Percentiles rank a stretch among this genome's conserved stretches.
These are phyloP conservation scores for Candida tibetensis DNA, from an alignment of 805 yeast species.

Conservation along the genomic window DNA sequence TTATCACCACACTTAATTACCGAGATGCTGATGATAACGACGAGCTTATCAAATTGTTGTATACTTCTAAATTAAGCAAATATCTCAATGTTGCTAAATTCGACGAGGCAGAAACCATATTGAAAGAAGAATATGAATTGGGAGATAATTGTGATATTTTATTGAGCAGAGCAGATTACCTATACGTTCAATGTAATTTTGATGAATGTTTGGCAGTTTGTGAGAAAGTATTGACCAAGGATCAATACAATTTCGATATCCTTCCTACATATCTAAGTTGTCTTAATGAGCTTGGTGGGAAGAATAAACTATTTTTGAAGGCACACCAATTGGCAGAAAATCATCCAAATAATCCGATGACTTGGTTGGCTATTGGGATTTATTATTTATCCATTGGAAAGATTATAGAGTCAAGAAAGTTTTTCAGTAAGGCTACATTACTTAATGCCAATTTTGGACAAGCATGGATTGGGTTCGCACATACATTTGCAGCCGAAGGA, in stretches of 20 bases:
- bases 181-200: conserved; percentile 74
- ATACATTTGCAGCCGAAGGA: conserved; percentile 96
- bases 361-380: conserved; percentile 92
- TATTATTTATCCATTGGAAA: conserved; percentile 77
- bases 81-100: conserved; percentile 57
- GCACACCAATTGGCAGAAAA: conserved; percentile 85
- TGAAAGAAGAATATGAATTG: conserved; percentile 71
- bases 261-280: conserved; percentile 81
- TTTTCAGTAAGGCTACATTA: conserved; percentile 84
- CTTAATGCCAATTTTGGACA: conserved; percentile 87
- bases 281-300: conserved; percentile 78
- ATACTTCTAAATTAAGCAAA: conserved; percentile 74
- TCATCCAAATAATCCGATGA: conserved; percentile 75
- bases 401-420: conserved; percentile 78
- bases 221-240: conserved; percentile 55
- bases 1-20: conserved; percentile 62
- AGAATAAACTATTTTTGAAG: conserved; percentile 71
- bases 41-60: conserved; percentile 73
- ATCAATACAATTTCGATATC: conserved; percentile 67
- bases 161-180: conserved; percentile 63
- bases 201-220: conserved; percentile 73
- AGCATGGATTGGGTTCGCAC: conserved; percentile 98
- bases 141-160: conserved; percentile 68
- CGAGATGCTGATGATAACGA: conserved; percentile 74
- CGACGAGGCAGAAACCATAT: conserved; percentile 61